phyloP scores from a whole-genome alignment of 257 asterid genomes.

The Gentiana dahurica region DNA sequence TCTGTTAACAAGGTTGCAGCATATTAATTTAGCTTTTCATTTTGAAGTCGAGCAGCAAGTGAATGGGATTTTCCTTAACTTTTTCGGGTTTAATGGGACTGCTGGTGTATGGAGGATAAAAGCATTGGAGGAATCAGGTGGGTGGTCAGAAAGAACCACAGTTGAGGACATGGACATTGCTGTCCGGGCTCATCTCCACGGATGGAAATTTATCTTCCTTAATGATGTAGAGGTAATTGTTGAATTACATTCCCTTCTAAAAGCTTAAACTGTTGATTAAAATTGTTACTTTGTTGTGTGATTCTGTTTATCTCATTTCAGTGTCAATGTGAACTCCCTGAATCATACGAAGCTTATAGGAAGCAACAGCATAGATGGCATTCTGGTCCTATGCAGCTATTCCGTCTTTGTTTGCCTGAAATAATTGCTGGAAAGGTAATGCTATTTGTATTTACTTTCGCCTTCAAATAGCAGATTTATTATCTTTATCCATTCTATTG shows the following conservation, averaged over 20 bases:
- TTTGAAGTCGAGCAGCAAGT: slow-evolving; percentile 98
- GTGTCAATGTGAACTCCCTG: slow-evolving; percentile 96
- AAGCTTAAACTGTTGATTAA: background rate
- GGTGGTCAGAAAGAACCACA: slow-evolving; percentile 95
- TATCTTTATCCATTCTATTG: background rate
- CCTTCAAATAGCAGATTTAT: background rate
- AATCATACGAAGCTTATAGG: slow-evolving; percentile 90
- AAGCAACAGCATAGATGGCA: slow-evolving; percentile 99
- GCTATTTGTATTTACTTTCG: background rate
- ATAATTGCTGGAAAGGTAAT: slow-evolving; percentile 58
- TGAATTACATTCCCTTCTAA: background rate
- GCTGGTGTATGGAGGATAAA: slow-evolving; percentile 98
- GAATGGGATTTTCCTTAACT: slow-evolving; percentile 68
- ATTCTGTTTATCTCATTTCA: slow-evolving; percentile 13
- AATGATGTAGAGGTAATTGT: slow-evolving; percentile 74
- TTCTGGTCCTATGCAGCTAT: slow-evolving; percentile 97
- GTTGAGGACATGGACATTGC: slow-evolving; percentile 99
- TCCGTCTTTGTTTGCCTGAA: slow-evolving; percentile 89
- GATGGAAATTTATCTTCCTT: slow-evolving; percentile 90
- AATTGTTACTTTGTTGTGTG: slow-evolving; percentile 5
- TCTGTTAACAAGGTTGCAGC: slow-evolving; percentile 75
- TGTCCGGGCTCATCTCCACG: slow-evolving; percentile 92
- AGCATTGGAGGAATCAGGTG: slow-evolving; percentile 91
- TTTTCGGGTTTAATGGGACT: slow-evolving; percentile 94
- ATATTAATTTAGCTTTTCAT: slow-evolving; percentile 83